Evolutionary conservation across 768 basidiomycete genomes (phyloP), one percentile per base, ranked within the genome.

Genomic region (Sutorius australiensis): DNA sequence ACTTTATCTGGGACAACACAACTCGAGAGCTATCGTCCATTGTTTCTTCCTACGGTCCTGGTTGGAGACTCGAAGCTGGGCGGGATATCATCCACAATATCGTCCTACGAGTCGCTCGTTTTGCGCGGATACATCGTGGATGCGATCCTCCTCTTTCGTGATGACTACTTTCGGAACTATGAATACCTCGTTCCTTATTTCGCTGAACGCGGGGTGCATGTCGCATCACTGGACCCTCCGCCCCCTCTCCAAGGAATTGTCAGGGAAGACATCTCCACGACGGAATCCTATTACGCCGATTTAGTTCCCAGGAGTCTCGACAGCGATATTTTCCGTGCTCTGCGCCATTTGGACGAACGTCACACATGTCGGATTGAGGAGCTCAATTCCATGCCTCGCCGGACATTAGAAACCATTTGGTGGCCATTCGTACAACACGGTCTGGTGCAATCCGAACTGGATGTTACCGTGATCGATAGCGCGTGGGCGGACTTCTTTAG

Each of bases 371-470:
- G 95, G 6, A 67, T 97, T n/a, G 65, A 77, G 11, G 82, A 88
- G 39, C 80, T 98, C 8, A 79, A 84, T 45, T 79, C 86, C 0
- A 92, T 95, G 84, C 82, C 92, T 3, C 73, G 74, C 10, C 80
- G 94, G 34, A 86, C 93, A 1, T 73, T 89, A 40, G 78, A 92
- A 48, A 77, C 77, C 2, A 76, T 97, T 41, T 98, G 95, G 95
- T 98, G 94, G 92, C 95, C 95, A 0, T 98, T 98, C 65, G 92
- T 93, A 2, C 95, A 98, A 65, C 95, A 98, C 58, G 82, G 81
- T 0, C 74, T 84, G 16, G 75, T 92, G 42, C 79, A 81, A 55
- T 73, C 75, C 45, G 81, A 84, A 48, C 67, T 81, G 38, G 86
- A 94, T 60, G 86, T 98, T 30, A 91, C 85, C 43, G 86, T 95